These are phyloP conservation scores for Leishmania arabica DNA, from an alignment of 208 protist genomes.

Conservation along the genomic window DNA sequence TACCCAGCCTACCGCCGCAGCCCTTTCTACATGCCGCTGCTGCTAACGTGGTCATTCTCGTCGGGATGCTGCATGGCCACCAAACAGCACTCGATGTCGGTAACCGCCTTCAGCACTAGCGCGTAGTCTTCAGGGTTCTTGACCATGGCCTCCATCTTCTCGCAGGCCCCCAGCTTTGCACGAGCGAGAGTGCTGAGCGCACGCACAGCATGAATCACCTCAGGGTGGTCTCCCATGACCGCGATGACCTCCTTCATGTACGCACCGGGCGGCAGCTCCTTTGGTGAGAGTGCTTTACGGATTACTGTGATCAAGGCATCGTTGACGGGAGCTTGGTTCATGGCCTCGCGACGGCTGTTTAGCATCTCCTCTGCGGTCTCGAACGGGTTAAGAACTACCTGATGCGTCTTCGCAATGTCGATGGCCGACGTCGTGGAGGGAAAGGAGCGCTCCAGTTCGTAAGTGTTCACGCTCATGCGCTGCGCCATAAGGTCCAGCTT, in stretches of 20 bases:
- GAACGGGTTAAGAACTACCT: conserved; percentile 63
- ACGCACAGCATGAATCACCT: conserved; percentile 60
- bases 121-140: conserved; percentile 84
- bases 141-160: conserved; percentile 47
- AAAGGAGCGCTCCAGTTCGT: conserved; percentile 79
- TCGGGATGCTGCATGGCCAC: conserved; percentile 61
- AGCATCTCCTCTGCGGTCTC: conserved; percentile 77
- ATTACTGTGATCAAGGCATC: conserved; percentile 57
- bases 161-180: conserved; percentile 62
- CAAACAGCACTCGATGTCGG: conserved; percentile 86
- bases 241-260: conserved; percentile 88
- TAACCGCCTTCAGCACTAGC: conserved; percentile 84
- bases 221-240: conserved; percentile 52
- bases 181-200: conserved; percentile 40
- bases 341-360: conserved; percentile 49
- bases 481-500: conserved; percentile 69
- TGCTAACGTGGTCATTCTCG: conserved; percentile 19
- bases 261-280: conserved; percentile 64
- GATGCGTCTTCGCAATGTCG: conserved; percentile 53
- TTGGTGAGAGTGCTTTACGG: conserved; percentile 63
- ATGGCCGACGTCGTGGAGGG: conserved; percentile 83
- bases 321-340: conserved; percentile 53
- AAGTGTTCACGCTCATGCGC: conserved; percentile 70
- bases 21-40: neutral
- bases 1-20: neutral